Evolutionary conservation across 2,329 filamentous ascomycete genomes (phyloP).

Genomic region (Aquanectria penicillioides): DNA sequence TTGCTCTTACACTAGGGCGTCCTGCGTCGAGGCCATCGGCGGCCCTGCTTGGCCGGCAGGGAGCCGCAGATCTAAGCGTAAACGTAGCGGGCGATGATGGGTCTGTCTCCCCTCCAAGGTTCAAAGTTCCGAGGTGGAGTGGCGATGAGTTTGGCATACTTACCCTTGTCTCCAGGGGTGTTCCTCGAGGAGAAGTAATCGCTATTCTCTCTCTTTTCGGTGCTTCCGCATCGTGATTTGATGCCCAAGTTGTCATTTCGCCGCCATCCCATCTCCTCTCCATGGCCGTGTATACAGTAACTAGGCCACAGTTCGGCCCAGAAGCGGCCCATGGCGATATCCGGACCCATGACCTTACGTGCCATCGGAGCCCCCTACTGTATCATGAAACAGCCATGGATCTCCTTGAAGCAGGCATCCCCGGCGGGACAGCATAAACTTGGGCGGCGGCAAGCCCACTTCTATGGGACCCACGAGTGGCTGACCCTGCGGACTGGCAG

Average conservation of each 20-base stretch:
- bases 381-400: conserved; percentile 38
- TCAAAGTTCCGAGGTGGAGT: conserved; percentile 12
- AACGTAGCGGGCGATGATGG: background rate
- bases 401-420: conserved; percentile 31
- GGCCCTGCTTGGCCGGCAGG: background rate
- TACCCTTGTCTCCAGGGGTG: conserved; percentile 3
- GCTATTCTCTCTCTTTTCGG: conserved; percentile 9
- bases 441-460: conserved; percentile 32
- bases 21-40: background rate
- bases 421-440: conserved; percentile 31
- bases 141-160: background rate
- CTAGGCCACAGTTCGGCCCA: conserved; percentile 18
- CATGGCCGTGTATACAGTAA: background rate
- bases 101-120: background rate
- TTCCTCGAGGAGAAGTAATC: conserved; percentile 11
- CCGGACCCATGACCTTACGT: conserved; percentile 27
- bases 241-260: no score
- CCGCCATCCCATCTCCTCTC: conserved; percentile 8
- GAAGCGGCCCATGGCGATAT: conserved; percentile 22
- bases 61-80: conserved; percentile 9
- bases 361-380: conserved; percentile 33
- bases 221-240: conserved; percentile 25
- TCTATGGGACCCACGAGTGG: conserved; percentile 29
- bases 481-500: conserved; percentile 10
- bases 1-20: conserved; percentile 6